Conservation (phyloP, 441 rosid species). For the Aleurites moluccanus region DNA sequence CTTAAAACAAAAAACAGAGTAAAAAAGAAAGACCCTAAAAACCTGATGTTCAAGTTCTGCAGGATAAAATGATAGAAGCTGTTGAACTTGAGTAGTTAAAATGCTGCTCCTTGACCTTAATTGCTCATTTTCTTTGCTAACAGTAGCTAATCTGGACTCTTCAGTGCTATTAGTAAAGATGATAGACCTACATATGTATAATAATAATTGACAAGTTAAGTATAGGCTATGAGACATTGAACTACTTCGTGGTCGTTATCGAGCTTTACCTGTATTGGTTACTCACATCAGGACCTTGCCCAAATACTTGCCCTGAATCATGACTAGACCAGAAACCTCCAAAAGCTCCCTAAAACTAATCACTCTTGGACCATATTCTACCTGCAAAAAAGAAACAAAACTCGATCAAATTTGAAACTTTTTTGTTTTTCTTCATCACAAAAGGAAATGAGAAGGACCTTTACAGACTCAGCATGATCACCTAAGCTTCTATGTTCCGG, state of each 20-base stretch:
- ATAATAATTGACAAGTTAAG: neutral
- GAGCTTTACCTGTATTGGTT: constrained; percentile 64
- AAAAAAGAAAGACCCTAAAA: neutral
- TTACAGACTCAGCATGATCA: constrained; percentile 82
- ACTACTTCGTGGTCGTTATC: neutral
- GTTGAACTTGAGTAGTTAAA: constrained; percentile 80
- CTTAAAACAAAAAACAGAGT: neutral
- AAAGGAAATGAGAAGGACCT: constrained; percentile 39
- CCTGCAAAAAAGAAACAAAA: constrained; percentile 36
- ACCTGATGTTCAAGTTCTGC: constrained; percentile 98
- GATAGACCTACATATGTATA: constrained; percentile 57
- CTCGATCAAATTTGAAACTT: neutral
- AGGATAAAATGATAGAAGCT: constrained; percentile 56
- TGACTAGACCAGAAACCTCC: constrained; percentile 91
- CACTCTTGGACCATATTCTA: constrained; percentile 72
- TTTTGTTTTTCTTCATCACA: neutral
- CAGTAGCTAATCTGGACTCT: constrained; percentile 66
- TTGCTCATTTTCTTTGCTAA: constrained; percentile 87
- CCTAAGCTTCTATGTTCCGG: constrained; percentile 77
- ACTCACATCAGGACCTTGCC: constrained; percentile 98
- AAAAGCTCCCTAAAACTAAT: constrained; percentile 63
- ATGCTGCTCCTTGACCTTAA: constrained; percentile 59
- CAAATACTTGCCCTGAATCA: constrained; percentile 84
- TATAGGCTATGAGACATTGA: neutral
- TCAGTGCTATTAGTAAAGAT: constrained; percentile 81